Percentiles rank a stretch among this genome's conserved stretches.
Conservation (phyloP, 495 filamentous ascomycete genomes). For the Daldinia caldariorum region DNA sequence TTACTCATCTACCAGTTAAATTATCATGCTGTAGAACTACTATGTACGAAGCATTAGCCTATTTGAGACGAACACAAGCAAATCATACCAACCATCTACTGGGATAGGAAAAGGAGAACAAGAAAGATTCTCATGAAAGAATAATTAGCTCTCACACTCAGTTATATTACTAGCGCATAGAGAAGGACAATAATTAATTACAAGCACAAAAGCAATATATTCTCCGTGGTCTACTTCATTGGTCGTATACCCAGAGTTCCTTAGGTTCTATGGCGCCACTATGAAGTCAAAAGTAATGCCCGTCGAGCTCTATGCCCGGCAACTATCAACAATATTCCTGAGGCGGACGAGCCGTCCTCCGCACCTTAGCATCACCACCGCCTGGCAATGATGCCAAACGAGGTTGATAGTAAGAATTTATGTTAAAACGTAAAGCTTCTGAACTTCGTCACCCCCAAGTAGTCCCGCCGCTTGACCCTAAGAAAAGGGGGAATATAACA, state of each 20-base stretch:
- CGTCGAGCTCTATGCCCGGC: conserved; percentile 10
- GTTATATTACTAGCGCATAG: background rate
- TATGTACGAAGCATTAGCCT: too few relatives aligned
- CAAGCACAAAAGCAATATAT: conserved; percentile 33
- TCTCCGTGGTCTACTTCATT: conserved; percentile 23
- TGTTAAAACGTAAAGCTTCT: conserved; percentile 18
- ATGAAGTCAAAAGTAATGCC: conserved; percentile 20
- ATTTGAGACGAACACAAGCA: too few relatives aligned
- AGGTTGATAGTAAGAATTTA: conserved; percentile 13
- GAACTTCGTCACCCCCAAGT: conserved; percentile 18
- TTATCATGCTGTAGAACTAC: too few relatives aligned
- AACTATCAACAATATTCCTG: background rate
- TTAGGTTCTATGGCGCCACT: conserved; percentile 3
- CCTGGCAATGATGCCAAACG: conserved; percentile 11
- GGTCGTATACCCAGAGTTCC: conserved; percentile 16
- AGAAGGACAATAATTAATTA: background rate
- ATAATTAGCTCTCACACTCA: too few relatives aligned
- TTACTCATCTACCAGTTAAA: too few relatives aligned
- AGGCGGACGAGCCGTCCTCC: background rate
- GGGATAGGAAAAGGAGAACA: too few relatives aligned
- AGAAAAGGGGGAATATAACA: conserved; percentile 28
- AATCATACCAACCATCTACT: too few relatives aligned
- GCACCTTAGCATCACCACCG: conserved; percentile 3
- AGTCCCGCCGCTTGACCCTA: conserved; percentile 16
- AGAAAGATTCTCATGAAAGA: too few relatives aligned